Evolutionary conservation across 2,329 filamentous ascomycete genomes (phyloP).

Genomic region (Rutstroemia sydowiana): DNA sequence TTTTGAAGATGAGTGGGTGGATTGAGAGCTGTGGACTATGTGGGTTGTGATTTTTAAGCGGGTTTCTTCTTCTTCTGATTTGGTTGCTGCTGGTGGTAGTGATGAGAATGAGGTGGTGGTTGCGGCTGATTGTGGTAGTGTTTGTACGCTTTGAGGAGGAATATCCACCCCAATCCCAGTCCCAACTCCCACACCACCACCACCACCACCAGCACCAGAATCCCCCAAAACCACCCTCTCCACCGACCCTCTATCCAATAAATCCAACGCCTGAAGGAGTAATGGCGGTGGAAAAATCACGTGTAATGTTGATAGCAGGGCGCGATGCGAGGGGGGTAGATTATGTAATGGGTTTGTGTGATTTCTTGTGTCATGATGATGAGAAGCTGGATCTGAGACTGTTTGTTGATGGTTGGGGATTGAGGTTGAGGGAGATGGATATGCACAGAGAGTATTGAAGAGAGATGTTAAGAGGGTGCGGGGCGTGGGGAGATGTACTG

Average conservation of each 20-base stretch:
- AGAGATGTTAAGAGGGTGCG: slow-evolving; percentile 26
- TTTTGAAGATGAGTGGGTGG: too few species aligned
- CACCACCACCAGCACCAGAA: too few species aligned
- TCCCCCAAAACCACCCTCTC: slow-evolving; percentile 46
- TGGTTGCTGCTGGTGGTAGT: too few species aligned
- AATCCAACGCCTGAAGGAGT: slow-evolving; percentile 76
- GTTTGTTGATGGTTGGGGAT: not conserved
- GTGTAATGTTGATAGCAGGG: slow-evolving; percentile 52
- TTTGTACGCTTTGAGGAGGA: too few species aligned
- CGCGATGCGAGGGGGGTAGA: slow-evolving; percentile 27
- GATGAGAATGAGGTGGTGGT: too few species aligned
- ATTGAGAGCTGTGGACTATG: too few species aligned
- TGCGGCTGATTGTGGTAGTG: too few species aligned
- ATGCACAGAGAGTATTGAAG: slow-evolving; percentile 20
- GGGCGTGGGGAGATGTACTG: slow-evolving; percentile 20
- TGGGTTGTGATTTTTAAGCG: too few species aligned
- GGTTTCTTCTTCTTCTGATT: too few species aligned
- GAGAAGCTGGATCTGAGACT: not conserved
- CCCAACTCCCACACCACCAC: too few species aligned
- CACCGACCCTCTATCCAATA: slow-evolving; percentile 73
- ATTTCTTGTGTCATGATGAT: not conserved
- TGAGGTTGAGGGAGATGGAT: not conserved
- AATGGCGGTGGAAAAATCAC: slow-evolving; percentile 69
- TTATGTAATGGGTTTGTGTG: slow-evolving; percentile 17
- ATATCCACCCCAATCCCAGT: too few species aligned